These are phyloP conservation scores for Myrica gale DNA, from an alignment of 306 rosid genomes.

Conservation along the genomic window DNA sequence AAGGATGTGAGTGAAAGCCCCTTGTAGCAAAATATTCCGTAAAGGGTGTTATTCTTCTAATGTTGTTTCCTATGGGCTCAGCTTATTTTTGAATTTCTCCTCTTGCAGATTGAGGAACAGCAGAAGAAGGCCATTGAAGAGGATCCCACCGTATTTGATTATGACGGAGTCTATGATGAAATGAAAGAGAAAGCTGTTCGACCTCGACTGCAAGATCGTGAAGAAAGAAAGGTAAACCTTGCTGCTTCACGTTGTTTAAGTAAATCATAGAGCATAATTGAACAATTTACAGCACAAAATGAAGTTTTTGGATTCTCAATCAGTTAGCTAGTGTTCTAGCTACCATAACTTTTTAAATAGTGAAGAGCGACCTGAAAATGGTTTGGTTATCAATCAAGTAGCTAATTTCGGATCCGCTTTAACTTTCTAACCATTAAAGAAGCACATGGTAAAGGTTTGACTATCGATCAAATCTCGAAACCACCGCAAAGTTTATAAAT, in stretches of 20 bases:
- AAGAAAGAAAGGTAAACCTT: conserved; percentile 61
- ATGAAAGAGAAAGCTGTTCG: conserved; percentile 66
- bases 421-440: too few species aligned
- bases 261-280: not conserved
- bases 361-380: not conserved
- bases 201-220: conserved; percentile 61
- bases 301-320: not conserved
- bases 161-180: conserved; percentile 83
- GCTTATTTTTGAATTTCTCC: conserved; percentile 12
- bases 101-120: conserved; percentile 70
- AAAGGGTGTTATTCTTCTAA: not conserved
- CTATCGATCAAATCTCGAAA: too few species aligned
- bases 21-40: not conserved
- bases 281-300: not conserved
- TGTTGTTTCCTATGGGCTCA: conserved; percentile 1
- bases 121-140: conserved; percentile 79
- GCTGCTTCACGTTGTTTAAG: not conserved
- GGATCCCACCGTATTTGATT: conserved; percentile 76
- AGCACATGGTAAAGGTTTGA: too few species aligned
- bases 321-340: not conserved
- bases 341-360: not conserved
- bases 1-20: conserved; percentile 51
- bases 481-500: too few species aligned
- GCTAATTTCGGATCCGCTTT: too few species aligned
- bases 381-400: not conserved